phyloP scores from a whole-genome alignment of 2,329 filamentous ascomycete genomes.

The Emydomyces testavorans region DNA sequence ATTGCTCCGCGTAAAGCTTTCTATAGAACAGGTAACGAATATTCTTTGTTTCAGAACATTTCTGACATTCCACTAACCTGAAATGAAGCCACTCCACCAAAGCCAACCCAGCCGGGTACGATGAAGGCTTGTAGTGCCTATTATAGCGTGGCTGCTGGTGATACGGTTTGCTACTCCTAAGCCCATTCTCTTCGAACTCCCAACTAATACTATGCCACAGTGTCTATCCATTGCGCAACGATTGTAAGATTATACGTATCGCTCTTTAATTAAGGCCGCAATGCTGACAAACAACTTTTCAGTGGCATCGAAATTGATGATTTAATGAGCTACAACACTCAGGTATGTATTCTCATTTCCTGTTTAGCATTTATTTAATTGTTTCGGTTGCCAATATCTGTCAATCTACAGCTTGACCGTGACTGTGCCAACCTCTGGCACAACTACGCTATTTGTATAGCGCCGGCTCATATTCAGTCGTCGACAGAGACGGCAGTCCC shows the following conservation, averaged over 20 bases:
- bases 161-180: constrained; percentile 14
- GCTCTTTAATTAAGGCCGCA: not conserved
- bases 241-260: constrained; percentile 12
- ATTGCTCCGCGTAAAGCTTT: constrained; percentile 5
- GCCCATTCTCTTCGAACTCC: not conserved
- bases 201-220: constrained; percentile 12
- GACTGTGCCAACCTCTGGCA: constrained; percentile 16
- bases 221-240: constrained; percentile 13
- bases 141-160: constrained; percentile 13
- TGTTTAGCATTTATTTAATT: not conserved
- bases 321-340: constrained; percentile 13
- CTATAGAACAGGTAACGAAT: constrained; percentile 6
- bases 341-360: constrained; percentile 6
- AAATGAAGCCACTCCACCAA: constrained; percentile 10
- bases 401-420: constrained; percentile 10
- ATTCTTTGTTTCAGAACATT: no score
- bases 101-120: constrained; percentile 15
- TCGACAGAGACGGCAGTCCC: not conserved
- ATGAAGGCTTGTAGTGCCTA: constrained; percentile 14
- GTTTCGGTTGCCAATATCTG: not conserved
- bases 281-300: not conserved
- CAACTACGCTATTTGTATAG: constrained; percentile 16
- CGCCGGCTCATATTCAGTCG: constrained; percentile 10
- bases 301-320: constrained; percentile 10
- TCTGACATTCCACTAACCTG: no score